Evolutionary conservation across 495 filamentous ascomycete species (phyloP).

Genomic region (Cercophora sp.): DNA sequence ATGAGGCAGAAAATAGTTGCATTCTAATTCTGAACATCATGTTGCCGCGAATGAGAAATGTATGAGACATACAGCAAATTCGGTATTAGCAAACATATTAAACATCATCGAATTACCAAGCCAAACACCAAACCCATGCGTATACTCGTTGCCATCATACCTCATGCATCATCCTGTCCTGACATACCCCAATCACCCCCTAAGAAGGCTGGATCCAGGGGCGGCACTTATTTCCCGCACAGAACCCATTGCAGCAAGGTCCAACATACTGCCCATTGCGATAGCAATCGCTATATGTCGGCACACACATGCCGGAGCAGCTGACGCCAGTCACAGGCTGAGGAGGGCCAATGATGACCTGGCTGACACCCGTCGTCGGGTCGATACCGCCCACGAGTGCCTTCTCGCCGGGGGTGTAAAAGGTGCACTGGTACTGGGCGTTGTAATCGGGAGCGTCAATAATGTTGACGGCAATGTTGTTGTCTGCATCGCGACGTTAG

Average conservation of each 20-base stretch:
- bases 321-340: constrained; percentile 24
- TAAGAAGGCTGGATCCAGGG: constrained; percentile 22
- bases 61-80: too few relatives aligned
- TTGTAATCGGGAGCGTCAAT: constrained; percentile 30
- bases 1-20: too few relatives aligned
- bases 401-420: constrained; percentile 18
- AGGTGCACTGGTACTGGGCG: constrained; percentile 22
- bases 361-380: constrained; percentile 12
- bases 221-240: constrained; percentile 29
- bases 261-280: constrained; percentile 24
- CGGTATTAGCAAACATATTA: too few relatives aligned
- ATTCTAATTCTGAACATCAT: too few relatives aligned
- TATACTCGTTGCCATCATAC: too few relatives aligned
- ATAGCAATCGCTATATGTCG: constrained; percentile 24
- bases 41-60: too few relatives aligned
- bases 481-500: constrained; percentile 15
- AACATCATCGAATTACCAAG: too few relatives aligned
- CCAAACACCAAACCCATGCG: too few relatives aligned
- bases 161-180: too few relatives aligned
- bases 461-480: constrained; percentile 23
- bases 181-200: too few relatives aligned
- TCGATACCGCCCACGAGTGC: constrained; percentile 21
- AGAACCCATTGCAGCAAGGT: constrained; percentile 28
- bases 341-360: constrained; percentile 29
- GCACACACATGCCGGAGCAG: constrained; percentile 27